These are phyloP conservation scores for Eucalyptus rudis DNA, from an alignment of 345 rosid genomes.

Conservation along the genomic window DNA sequence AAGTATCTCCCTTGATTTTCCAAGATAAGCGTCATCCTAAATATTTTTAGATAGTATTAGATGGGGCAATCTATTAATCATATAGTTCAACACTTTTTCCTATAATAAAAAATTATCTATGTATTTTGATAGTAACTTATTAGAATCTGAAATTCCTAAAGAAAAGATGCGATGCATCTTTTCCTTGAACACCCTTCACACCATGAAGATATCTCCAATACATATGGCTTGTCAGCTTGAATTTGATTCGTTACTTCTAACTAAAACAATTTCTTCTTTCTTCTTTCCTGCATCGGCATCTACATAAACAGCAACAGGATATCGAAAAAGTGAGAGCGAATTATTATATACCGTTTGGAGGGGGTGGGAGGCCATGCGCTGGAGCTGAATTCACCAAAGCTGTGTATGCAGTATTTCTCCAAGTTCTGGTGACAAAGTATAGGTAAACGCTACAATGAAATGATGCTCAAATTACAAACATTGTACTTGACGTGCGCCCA, in stretches of 20 bases:
- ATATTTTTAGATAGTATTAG: background rate
- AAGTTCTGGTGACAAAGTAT: constrained; percentile 8
- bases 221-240: background rate
- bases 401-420: constrained; percentile 19
- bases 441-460: background rate
- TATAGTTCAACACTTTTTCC: too few species aligned
- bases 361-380: constrained; percentile 28
- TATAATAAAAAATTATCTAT: too few species aligned
- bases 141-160: too few species aligned
- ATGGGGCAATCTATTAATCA: too few species aligned
- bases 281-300: background rate
- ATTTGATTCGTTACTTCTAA: background rate
- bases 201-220: background rate
- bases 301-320: background rate
- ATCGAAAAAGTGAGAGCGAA: constrained; percentile 9
- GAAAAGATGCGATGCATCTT: too few species aligned
- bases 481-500: background rate
- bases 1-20: background rate
- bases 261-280: background rate
- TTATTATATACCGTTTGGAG: constrained; percentile 39
- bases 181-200: too few species aligned
- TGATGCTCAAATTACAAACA: background rate
- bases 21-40: background rate
- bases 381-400: constrained; percentile 33
- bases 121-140: too few species aligned